Evolutionary conservation across 306 rosid genomes (phyloP).

Genomic region (Purshia tridentata): DNA sequence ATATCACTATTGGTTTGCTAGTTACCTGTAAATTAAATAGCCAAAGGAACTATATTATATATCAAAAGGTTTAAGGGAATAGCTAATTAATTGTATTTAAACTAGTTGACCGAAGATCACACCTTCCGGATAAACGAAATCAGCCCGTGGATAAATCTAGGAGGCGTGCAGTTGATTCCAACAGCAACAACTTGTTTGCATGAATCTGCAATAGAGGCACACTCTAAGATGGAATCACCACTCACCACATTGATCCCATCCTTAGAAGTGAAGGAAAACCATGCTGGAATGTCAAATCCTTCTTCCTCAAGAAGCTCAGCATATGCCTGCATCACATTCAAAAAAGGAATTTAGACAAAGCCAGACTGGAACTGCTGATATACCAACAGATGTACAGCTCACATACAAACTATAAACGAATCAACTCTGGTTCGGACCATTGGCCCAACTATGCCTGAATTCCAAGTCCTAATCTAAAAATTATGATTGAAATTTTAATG

Average conservation of each 20-base stretch:
- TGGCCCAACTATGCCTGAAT: too few relatives aligned
- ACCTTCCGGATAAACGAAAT: constrained; percentile 63
- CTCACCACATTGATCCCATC: constrained; percentile 68
- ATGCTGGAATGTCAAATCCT: constrained; percentile 72
- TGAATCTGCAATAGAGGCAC: constrained; percentile 73
- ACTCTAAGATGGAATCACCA: constrained; percentile 73
- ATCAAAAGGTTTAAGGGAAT: background rate
- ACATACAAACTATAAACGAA: background rate
- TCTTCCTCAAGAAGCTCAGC: constrained; percentile 76
- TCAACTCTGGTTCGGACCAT: too few relatives aligned
- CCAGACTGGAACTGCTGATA: background rate
- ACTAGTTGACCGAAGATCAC: background rate
- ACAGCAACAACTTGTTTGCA: constrained; percentile 66
- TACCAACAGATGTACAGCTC: too few relatives aligned
- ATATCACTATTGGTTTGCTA: constrained; percentile 61
- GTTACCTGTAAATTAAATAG: constrained; percentile 52
- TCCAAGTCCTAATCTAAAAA: background rate
- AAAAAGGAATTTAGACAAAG: background rate
- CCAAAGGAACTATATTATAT: background rate
- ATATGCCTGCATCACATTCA: constrained; percentile 60
- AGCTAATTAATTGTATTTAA: background rate
- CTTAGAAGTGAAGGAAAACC: constrained; percentile 81
- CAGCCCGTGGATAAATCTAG: constrained; percentile 71
- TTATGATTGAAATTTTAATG: too few relatives aligned
- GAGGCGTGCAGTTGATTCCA: constrained; percentile 89